phyloP scores from a whole-genome alignment of 2,329 filamentous ascomycete species.

The Xylaria digitata region DNA sequence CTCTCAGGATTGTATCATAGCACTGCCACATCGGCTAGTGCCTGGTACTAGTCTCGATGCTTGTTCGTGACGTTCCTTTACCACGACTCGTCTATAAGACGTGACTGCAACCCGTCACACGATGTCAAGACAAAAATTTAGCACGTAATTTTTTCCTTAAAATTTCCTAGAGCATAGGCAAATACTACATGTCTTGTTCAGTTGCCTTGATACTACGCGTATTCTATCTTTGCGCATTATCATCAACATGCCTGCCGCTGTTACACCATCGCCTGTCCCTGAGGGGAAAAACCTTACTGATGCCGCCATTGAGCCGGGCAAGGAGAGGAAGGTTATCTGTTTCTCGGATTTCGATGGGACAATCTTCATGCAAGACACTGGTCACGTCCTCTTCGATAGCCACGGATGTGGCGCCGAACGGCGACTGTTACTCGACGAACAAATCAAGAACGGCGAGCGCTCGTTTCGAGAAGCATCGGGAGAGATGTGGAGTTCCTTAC shows the following conservation, averaged over 20 bases:
- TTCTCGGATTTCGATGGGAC: constrained; percentile 77
- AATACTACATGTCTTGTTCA: background rate
- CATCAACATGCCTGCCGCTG: constrained; percentile 54
- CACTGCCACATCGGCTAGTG: constrained; percentile 11
- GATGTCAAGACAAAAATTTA: background rate
- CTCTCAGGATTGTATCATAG: constrained; percentile 7
- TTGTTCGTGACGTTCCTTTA: background rate
- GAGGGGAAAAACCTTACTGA: constrained; percentile 47
- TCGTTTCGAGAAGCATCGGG: constrained; percentile 77
- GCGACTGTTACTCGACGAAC: constrained; percentile 68
- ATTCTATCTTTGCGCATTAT: background rate
- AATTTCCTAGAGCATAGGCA: constrained; percentile 8
- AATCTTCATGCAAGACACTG: constrained; percentile 78
- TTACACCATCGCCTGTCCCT: constrained; percentile 49
- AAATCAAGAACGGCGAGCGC: constrained; percentile 73
- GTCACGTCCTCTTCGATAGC: constrained; percentile 74
- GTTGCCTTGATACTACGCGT: background rate
- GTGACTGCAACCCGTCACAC: background rate
- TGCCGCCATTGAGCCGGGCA: constrained; percentile 49
- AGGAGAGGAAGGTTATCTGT: constrained; percentile 67
- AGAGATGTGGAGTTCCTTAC: constrained; percentile 76
- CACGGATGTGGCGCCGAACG: constrained; percentile 70
- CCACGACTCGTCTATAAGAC: constrained; percentile 21
- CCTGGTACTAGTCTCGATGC: constrained; percentile 2
- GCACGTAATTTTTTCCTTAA: background rate